Evolutionary conservation across 345 rosid genomes (phyloP).

Genomic region (Populus euphratica): DNA sequence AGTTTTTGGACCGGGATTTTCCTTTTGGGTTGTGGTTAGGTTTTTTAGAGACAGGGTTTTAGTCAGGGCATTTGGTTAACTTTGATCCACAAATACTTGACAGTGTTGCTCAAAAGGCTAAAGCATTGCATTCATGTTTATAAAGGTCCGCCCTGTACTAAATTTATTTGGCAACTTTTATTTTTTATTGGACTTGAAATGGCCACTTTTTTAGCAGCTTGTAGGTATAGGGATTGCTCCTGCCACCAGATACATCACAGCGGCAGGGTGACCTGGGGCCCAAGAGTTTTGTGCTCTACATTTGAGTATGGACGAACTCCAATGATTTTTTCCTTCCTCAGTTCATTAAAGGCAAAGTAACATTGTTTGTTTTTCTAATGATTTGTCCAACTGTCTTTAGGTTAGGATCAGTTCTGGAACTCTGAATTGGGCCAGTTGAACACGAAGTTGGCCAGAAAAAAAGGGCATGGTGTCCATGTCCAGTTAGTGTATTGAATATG

Average conservation of each 20-base stretch:
- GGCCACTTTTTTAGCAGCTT: slow-evolving; percentile 2
- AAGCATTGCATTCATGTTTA: background rate
- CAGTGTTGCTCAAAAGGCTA: background rate
- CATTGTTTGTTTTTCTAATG: slow-evolving; percentile 13
- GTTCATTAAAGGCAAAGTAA: background rate
- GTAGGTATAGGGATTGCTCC: slow-evolving; percentile 1
- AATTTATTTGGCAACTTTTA: background rate
- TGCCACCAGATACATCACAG: background rate
- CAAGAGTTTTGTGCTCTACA: background rate
- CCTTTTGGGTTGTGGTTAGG: background rate
- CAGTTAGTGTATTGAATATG: background rate
- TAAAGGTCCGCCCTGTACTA: background rate
- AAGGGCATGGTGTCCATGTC: background rate
- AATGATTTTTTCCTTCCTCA: background rate
- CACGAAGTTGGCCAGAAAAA: slow-evolving; percentile 21
- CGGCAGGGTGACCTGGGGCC: background rate
- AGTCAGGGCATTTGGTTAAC: background rate
- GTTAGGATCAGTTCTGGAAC: slow-evolving; percentile 28
- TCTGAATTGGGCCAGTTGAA: slow-evolving; percentile 26
- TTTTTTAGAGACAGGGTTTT: background rate
- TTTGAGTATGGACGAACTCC: slow-evolving; percentile 6
- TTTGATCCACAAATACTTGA: background rate
- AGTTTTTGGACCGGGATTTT: background rate
- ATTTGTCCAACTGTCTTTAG: slow-evolving; percentile 11
- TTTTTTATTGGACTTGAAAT: background rate